Conservation (phyloP, 768 basidiomycete species). For the Pisolithus microcarpus region DNA sequence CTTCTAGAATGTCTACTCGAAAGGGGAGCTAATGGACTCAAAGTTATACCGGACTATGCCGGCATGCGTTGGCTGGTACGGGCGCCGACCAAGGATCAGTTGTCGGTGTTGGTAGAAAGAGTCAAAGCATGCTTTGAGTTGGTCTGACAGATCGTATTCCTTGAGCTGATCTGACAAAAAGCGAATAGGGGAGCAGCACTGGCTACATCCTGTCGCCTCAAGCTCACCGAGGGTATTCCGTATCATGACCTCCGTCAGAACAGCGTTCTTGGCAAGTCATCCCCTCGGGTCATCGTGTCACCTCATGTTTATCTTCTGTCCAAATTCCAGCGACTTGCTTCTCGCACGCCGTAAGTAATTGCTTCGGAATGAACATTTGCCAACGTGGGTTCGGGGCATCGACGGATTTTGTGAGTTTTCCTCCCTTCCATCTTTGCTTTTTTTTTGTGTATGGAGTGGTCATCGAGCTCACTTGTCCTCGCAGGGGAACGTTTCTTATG, state of each 20-base stretch:
- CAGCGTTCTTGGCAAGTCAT: constrained; percentile 39
- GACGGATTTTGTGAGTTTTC: constrained; percentile 65
- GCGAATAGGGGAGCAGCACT: constrained; percentile 52
- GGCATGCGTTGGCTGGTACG: constrained; percentile 68
- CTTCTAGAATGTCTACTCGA: not conserved
- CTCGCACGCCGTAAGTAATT: constrained; percentile 35
- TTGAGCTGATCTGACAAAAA: constrained; percentile 5
- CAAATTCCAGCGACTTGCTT: constrained; percentile 44
- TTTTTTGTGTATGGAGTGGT: not conserved
- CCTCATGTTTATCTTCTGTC: constrained; percentile 1
- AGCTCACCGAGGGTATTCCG: constrained; percentile 33
- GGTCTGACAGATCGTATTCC: constrained; percentile 16
- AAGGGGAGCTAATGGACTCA: not conserved
- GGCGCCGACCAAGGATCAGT: constrained; percentile 54
- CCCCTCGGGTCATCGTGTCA: not conserved
- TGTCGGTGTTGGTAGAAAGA: constrained; percentile 48
- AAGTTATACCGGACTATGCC: constrained; percentile 82
- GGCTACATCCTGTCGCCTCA: constrained; percentile 53
- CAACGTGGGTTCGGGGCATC: constrained; percentile 46
- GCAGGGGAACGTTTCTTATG: constrained; percentile 70
- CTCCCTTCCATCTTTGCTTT: not conserved
- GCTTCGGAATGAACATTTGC: constrained; percentile 37
- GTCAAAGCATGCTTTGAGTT: constrained; percentile 69
- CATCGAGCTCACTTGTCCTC: constrained; percentile 8
- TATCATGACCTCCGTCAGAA: constrained; percentile 61